phyloP scores from a whole-genome alignment of 148 eudicot species.

The Mesembryanthemum crystallinum region DNA sequence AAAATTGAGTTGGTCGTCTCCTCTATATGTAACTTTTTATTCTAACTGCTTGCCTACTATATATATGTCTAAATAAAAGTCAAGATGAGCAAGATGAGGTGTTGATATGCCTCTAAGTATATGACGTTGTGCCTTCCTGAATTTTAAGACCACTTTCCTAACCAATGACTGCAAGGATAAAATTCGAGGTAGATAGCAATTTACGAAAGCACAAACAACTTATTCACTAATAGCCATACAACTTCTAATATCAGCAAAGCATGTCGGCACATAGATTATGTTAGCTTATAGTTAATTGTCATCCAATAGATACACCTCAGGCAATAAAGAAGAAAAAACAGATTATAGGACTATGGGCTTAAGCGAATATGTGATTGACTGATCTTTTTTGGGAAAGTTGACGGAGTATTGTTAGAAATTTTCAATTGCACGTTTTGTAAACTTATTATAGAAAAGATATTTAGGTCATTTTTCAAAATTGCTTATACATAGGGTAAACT shows the following conservation, averaged over 20 bases:
- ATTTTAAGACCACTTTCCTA: constrained; percentile 69
- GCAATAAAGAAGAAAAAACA: background rate
- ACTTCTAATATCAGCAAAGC: background rate
- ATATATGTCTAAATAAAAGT: no score
- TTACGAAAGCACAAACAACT: background rate
- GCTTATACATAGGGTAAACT: constrained; percentile 20
- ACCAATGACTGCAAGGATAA: constrained; percentile 79
- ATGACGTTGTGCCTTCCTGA: no score
- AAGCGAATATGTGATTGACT: no score
- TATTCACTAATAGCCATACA: background rate
- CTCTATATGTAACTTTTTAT: no score
- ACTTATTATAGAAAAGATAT: background rate
- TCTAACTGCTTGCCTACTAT: no score
- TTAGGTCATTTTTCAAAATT: no score
- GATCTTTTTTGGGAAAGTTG: background rate
- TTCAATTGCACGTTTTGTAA: background rate
- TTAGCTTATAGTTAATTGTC: background rate
- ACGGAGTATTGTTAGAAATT: no score
- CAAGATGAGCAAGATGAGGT: no score
- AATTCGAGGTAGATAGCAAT: constrained; percentile 16
- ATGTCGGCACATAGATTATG: background rate
- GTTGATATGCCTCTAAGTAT: no score
- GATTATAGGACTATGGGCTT: no score
- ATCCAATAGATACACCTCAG: background rate
- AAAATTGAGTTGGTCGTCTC: no score